A percentile compares a stretch with the other conserved stretches of the same genome.
phyloP scores from a whole-genome alignment of 371 early-diverging fungal species.

The Actinomortierella wolfii region DNA sequence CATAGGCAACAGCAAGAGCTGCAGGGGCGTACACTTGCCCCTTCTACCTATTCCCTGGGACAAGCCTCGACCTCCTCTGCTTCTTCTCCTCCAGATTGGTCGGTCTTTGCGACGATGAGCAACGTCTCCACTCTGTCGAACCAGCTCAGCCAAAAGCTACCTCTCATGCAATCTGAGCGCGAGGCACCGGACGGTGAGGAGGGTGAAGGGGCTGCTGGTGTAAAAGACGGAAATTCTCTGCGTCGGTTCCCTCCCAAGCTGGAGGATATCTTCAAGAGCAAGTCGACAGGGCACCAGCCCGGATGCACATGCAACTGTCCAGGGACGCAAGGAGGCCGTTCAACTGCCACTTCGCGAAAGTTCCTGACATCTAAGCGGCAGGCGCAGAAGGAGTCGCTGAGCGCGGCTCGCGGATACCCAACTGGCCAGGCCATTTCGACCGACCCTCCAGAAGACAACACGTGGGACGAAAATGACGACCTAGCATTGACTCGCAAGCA shows the following conservation, averaged over 20 bases:
- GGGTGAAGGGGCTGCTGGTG: too few species aligned
- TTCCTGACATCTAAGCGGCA: slow-evolving; percentile 17
- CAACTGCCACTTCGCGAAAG: neutral
- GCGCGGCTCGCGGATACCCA: slow-evolving; percentile 29
- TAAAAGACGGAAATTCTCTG: neutral
- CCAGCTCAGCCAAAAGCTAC: neutral
- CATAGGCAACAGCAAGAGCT: too few species aligned
- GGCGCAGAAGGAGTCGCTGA: slow-evolving; percentile 18
- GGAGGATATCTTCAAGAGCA: slow-evolving; percentile 27
- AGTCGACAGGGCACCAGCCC: slow-evolving; percentile 8
- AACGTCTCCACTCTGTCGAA: slow-evolving; percentile 31
- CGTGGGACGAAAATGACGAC: slow-evolving; percentile 38
- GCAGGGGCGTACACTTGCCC: too few species aligned
- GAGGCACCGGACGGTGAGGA: too few species aligned
- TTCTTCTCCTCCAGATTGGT: slow-evolving; percentile 27
- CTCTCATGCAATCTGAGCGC: too few species aligned
- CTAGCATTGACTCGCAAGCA: slow-evolving; percentile 2
- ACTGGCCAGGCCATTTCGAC: slow-evolving; percentile 30
- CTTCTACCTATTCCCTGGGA: too few species aligned
- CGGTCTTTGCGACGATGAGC: slow-evolving; percentile 45
- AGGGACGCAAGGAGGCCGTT: slow-evolving; percentile 5
- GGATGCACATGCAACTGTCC: slow-evolving; percentile 34
- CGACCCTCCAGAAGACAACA: slow-evolving; percentile 25
- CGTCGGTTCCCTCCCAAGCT: slow-evolving; percentile 18
- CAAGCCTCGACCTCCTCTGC: too few species aligned